phyloP scores from a whole-genome alignment of 768 basidiomycete species.

The Lactarius indigo region DNA sequence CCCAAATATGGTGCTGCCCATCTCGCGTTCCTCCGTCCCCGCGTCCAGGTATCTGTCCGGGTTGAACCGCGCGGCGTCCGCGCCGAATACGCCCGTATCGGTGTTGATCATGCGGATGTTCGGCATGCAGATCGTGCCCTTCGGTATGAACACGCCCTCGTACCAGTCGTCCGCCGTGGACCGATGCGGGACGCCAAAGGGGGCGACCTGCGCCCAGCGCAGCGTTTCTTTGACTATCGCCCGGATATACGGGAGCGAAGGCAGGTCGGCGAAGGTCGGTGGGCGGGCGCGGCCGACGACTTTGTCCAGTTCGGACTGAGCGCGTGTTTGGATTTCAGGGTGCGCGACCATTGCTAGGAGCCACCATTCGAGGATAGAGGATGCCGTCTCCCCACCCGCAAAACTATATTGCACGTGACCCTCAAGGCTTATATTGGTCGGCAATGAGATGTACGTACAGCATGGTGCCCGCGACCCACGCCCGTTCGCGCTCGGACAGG shows the following conservation, averaged over 20 bases:
- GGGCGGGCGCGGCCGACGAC: constrained; percentile 36
- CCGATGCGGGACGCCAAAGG: constrained; percentile 23
- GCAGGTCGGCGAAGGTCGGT: constrained; percentile 35
- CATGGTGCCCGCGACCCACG: constrained; percentile 22
- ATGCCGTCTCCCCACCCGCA: background rate
- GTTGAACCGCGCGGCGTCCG: background rate
- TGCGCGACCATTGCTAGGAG: constrained; percentile 39
- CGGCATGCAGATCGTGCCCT: background rate
- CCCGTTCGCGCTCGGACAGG: constrained; percentile 14
- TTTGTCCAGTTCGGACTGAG: constrained; percentile 41
- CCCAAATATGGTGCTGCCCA: constrained; percentile 29
- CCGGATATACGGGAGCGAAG: constrained; percentile 37
- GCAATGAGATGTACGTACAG: constrained; percentile 7
- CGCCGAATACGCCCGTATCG: background rate
- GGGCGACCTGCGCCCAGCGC: constrained; percentile 29
- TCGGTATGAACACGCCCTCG: constrained; percentile 21
- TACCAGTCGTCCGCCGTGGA: constrained; percentile 13
- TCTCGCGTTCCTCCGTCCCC: constrained; percentile 28
- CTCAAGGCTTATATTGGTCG: background rate
- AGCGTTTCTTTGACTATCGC: constrained; percentile 35
- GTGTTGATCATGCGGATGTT: constrained; percentile 6
- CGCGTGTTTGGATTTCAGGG: constrained; percentile 37
- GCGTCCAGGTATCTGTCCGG: background rate
- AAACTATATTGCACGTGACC: background rate
- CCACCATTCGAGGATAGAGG: constrained; percentile 33